Conservation (phyloP, 805 yeast species). For the Millerozyma miso region DNA sequence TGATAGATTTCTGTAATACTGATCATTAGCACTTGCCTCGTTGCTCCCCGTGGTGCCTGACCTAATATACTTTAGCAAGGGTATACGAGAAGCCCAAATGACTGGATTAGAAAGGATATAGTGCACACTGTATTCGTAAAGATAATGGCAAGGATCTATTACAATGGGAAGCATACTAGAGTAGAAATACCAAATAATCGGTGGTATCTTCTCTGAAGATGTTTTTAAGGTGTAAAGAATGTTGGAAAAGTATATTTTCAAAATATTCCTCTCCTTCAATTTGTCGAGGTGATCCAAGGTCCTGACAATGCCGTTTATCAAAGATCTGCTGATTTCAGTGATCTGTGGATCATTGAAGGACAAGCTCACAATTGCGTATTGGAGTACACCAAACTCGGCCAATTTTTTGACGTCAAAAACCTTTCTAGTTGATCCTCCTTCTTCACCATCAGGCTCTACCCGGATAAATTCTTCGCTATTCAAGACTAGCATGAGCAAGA, state of each 20-base stretch:
- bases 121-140: slow-evolving; percentile 67
- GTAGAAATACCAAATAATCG: slow-evolving; percentile 51
- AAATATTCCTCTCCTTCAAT: slow-evolving; percentile 54
- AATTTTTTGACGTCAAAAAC: slow-evolving; percentile 51
- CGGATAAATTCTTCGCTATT: slow-evolving; percentile 63
- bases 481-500: slow-evolving; percentile 55
- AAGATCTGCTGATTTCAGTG: slow-evolving; percentile 34
- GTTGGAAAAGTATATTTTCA: slow-evolving; percentile 51
- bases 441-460: slow-evolving; percentile 22
- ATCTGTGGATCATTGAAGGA: slow-evolving; percentile 26
- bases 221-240: slow-evolving; percentile 33
- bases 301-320: slow-evolving; percentile 43
- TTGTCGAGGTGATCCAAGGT: slow-evolving; percentile 31
- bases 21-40: slow-evolving; percentile 38
- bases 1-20: slow-evolving; percentile 51
- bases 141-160: slow-evolving; percentile 63
- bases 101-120: slow-evolving; percentile 60
- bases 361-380: slow-evolving; percentile 45
- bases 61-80: slow-evolving; percentile 40
- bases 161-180: slow-evolving; percentile 56
- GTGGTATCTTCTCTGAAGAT: slow-evolving; percentile 23
- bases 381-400: slow-evolving; percentile 53
- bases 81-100: slow-evolving; percentile 39
- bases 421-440: slow-evolving; percentile 16
- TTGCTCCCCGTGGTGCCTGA: slow-evolving; percentile 18